These are phyloP conservation scores for Leccinum fallax DNA, from an alignment of 1,284 basidiomycete species.

Conservation along the genomic window DNA sequence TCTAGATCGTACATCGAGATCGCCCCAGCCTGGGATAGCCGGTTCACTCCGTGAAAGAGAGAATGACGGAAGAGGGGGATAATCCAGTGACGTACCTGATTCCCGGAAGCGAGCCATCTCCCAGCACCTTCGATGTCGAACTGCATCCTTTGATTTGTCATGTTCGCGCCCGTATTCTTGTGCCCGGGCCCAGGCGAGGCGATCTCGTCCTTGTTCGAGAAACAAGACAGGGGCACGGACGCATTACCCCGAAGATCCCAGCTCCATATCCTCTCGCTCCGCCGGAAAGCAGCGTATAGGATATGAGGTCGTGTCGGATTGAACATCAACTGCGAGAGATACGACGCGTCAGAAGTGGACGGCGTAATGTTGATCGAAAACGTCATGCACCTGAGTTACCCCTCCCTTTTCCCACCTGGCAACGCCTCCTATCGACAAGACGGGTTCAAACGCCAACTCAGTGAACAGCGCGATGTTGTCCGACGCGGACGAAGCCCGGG, in stretches of 20 bases:
- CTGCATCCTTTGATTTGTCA: conserved; percentile 74
- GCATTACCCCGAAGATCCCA: conserved; percentile 78
- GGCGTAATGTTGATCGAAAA: neutral
- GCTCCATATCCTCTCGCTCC: conserved; percentile 62
- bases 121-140: conserved; percentile 83
- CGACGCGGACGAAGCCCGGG: conserved; percentile 48
- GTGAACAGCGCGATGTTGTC: conserved; percentile 78
- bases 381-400: conserved; percentile 60
- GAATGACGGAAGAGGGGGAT: neutral
- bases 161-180: neutral
- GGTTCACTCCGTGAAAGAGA: neutral
- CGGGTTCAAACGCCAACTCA: conserved; percentile 56
- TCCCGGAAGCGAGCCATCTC: conserved; percentile 67
- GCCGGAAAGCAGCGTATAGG: conserved; percentile 78
- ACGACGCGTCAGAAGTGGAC: neutral
- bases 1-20: conserved; percentile 50
- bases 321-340: conserved; percentile 67
- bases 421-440: conserved; percentile 59
- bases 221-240: conserved; percentile 48
- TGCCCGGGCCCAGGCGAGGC: neutral
- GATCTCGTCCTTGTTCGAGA: conserved; percentile 11
- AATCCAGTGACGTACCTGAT: conserved; percentile 52
- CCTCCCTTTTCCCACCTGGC: conserved; percentile 30
- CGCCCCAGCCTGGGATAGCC: conserved; percentile 39
- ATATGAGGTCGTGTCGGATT: conserved; percentile 73